These are phyloP conservation scores for Asterophora lycoperdoides DNA, from an alignment of 768 basidiomycete genomes.

Conservation along the genomic window DNA sequence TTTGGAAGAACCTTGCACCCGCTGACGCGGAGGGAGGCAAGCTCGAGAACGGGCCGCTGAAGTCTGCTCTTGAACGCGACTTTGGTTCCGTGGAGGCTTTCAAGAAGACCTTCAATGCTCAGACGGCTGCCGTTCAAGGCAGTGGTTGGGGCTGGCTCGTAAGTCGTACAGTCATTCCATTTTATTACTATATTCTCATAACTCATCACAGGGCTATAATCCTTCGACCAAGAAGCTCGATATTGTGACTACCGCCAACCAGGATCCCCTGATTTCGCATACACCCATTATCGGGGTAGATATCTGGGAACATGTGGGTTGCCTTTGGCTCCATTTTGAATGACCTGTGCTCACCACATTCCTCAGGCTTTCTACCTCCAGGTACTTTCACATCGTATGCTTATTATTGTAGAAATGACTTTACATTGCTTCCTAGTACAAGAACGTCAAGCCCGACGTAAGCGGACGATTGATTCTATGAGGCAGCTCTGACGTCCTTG, in stretches of 20 bases:
- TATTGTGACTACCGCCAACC: conserved; percentile 91
- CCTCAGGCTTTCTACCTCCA: conserved; percentile 67
- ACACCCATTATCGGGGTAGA: conserved; percentile 93
- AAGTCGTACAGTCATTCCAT: conserved; percentile 18
- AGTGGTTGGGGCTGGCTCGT: conserved; percentile 99
- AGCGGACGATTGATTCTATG: conserved; percentile 29
- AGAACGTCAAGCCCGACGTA: conserved; percentile 92
- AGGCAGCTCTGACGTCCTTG: not conserved
- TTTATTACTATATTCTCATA: not conserved
- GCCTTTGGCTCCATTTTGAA: conserved; percentile 10
- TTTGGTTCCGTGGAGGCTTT: conserved; percentile 87
- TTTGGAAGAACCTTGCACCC: conserved; percentile 97
- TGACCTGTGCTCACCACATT: conserved; percentile 1
- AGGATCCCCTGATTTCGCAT: conserved; percentile 83
- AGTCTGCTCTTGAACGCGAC: conserved; percentile 68
- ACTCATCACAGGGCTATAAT: conserved; percentile 59
- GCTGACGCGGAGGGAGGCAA: conserved; percentile 56
- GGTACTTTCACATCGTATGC: conserved; percentile 25
- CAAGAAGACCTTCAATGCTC: conserved; percentile 82
- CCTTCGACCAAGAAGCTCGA: conserved; percentile 68
- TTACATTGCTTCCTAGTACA: conserved; percentile 49
- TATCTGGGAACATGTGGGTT: conserved; percentile 89
- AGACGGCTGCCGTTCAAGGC: conserved; percentile 90
- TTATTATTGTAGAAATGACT: conserved; percentile 12
- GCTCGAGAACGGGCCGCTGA: conserved; percentile 62